These are phyloP conservation scores for Colletotrichum gigasporum DNA, from an alignment of 2,329 filamentous ascomycete species.

Conservation along the genomic window DNA sequence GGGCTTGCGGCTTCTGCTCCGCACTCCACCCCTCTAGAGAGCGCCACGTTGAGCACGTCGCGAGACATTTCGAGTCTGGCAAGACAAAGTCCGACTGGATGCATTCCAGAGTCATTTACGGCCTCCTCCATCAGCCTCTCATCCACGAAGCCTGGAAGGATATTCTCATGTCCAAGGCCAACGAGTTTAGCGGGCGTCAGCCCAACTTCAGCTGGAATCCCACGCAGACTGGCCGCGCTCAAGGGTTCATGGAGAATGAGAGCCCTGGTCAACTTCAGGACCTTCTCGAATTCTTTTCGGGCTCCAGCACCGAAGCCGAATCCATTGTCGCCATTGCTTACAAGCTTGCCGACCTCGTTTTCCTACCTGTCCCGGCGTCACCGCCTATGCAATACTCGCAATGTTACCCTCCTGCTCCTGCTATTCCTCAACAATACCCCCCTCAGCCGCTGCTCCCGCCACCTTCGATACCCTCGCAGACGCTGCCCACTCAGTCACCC, in stretches of 20 bases:
- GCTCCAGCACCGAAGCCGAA: conserved; percentile 64
- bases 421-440: conserved; percentile 30
- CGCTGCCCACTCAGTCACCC: conserved; percentile 31
- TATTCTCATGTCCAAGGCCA: conserved; percentile 61
- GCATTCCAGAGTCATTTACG: conserved; percentile 74
- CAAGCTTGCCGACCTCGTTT: conserved; percentile 60
- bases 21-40: conserved; percentile 70
- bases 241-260: conserved; percentile 69
- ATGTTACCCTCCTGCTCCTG: conserved; percentile 29
- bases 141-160: conserved; percentile 70
- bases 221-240: conserved; percentile 64
- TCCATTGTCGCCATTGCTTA: conserved; percentile 68
- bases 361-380: conserved; percentile 34
- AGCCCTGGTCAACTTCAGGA: conserved; percentile 71
- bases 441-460: conserved; percentile 32
- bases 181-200: conserved; percentile 62
- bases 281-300: conserved; percentile 71
- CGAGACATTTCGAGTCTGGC: conserved; percentile 71
- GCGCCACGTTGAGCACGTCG: conserved; percentile 74
- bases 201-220: conserved; percentile 71
- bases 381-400: conserved; percentile 33
- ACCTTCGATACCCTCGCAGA: conserved; percentile 32
- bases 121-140: conserved; percentile 71
- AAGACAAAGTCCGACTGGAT: conserved; percentile 74
- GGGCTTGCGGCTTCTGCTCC: conserved; percentile 75